phyloP scores from a whole-genome alignment of 163 green algal species.

The Scenedesmus sp. region DNA sequence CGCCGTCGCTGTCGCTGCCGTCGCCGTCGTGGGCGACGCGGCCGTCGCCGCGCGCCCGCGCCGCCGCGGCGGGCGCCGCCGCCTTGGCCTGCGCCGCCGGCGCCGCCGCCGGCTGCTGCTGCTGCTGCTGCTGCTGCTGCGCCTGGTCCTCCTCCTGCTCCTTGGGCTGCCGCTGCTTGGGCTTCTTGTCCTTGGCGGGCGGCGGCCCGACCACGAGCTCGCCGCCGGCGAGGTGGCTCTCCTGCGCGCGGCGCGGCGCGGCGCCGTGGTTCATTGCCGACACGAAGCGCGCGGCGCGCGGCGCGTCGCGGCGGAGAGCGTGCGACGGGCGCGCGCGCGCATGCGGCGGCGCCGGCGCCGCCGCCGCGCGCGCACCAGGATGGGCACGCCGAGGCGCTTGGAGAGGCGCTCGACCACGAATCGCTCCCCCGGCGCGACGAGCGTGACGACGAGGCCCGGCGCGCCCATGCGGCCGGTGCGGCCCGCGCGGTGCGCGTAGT shows the following conservation, averaged over 20 bases:
- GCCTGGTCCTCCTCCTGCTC: not conserved
- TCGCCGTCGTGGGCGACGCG: not conserved
- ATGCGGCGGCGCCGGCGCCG: too few species aligned
- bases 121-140: not conserved
- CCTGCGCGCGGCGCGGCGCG: too few species aligned
- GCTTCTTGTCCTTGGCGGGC: conserved; percentile 15
- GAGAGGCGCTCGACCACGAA: conserved; percentile 87
- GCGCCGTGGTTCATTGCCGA: not conserved
- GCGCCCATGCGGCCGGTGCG: conserved; percentile 87
- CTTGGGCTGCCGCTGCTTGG: not conserved
- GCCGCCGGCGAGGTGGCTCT: conserved; percentile 33
- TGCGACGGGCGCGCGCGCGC: not conserved
- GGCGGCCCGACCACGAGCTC: conserved; percentile 28
- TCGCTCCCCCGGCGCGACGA: conserved; percentile 71
- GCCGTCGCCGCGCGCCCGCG: too few species aligned
- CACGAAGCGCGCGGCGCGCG: not conserved
- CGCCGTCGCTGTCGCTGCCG: not conserved
- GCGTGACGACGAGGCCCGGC: conserved; percentile 69
- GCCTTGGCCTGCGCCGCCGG: not conserved
- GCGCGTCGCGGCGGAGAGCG: too few species aligned
- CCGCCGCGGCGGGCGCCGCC: not conserved
- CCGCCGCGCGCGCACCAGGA: conserved; percentile 23
- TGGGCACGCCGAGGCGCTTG: conserved; percentile 67
- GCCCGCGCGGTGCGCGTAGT: conserved; percentile 96
- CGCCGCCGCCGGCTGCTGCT: conserved; percentile 10